Conservation (phyloP, 2,329 filamentous ascomycete species). For the Diaporthe caulivora region DNA sequence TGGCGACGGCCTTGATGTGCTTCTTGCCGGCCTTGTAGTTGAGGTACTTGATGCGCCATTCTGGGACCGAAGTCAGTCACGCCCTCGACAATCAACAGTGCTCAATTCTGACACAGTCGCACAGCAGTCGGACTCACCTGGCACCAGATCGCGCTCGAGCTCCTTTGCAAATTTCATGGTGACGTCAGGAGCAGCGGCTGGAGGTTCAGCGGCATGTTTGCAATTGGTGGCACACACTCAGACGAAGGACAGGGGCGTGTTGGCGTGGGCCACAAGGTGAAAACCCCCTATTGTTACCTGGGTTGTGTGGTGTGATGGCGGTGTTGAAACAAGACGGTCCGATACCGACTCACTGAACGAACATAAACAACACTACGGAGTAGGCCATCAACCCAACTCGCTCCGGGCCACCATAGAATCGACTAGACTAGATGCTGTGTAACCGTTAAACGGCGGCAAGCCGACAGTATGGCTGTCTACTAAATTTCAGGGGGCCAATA, state of each 20-base stretch:
- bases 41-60: slow-evolving; percentile 95
- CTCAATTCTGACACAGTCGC: not conserved
- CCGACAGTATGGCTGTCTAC: not conserved
- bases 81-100: not conserved
- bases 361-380: slow-evolving; percentile 25
- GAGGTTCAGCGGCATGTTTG: slow-evolving; percentile 11
- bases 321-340: slow-evolving; percentile 14
- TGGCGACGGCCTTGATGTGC: slow-evolving; percentile 84
- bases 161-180: slow-evolving; percentile 79
- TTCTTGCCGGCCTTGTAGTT: slow-evolving; percentile 98
- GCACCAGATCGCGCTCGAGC: slow-evolving; percentile 87
- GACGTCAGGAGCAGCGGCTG: slow-evolving; percentile 47
- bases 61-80: slow-evolving; percentile 51
- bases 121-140: slow-evolving; percentile 63
- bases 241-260: slow-evolving; percentile 14
- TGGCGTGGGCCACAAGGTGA: not conserved
- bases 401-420: not conserved
- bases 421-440: not conserved
- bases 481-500: slow-evolving; percentile 13
- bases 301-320: not conserved
- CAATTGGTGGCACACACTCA: slow-evolving; percentile 15
- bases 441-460: slow-evolving; percentile 14
- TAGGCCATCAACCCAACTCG: not conserved
- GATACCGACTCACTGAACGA: too few species aligned
- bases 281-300: not conserved